Evolutionary conservation across 2,329 filamentous ascomycete species (phyloP), one percentile per base, ranked within the genome.

Genomic region (Fusarium keratoplasticum): DNA sequence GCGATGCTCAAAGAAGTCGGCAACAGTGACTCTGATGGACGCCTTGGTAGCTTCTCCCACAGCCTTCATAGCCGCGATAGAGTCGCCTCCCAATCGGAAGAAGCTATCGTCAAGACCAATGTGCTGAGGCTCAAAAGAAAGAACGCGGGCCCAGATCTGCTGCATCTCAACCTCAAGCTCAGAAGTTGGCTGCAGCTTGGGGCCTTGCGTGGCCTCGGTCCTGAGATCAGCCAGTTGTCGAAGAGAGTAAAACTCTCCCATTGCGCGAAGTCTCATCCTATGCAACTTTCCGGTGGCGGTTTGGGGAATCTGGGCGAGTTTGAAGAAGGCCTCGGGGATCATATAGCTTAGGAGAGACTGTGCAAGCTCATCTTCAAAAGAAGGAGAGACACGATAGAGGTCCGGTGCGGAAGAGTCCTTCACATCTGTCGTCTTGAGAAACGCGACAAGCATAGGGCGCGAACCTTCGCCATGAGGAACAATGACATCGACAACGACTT

Each of bases 61-160:
- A 2, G 88, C 73, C 66, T 83, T 86, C 84, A 88, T 89, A 1
- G 86, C 86, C 1, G 81, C 71, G 2, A 88, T 82, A 0, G 86
- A 88, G 72, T 88, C 85, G 22, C 87, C 87, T 8, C 87, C 86
- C 0, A 87, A 81, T 0, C 80, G 80, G 79, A 88, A 86, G 76
- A 88, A 88, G 76, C 84, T 86, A 70, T 87, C 83, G 4, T 85
- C 82, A 2, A 81, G 70, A 2, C 82, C 81, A 29, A 87, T 84
- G 5, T 75, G 69, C 2, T 81, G 74, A 13, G 78, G 63, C 3
- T 77, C 70, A 5, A 85, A 70, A 3, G 73, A 73, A 6, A 87
- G 79, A 0, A 84, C 74, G 1, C 79, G 73, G 6, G 79, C 77
- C 84, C 86, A 87, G 25, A 83, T 75, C 18, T 66, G 59, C n/a